A percentile compares a stretch with the other conserved stretches of the same genome.
These are phyloP conservation scores for Fusarium transvaalense DNA, from an alignment of 2,329 filamentous ascomycete species.

Conservation along the genomic window DNA sequence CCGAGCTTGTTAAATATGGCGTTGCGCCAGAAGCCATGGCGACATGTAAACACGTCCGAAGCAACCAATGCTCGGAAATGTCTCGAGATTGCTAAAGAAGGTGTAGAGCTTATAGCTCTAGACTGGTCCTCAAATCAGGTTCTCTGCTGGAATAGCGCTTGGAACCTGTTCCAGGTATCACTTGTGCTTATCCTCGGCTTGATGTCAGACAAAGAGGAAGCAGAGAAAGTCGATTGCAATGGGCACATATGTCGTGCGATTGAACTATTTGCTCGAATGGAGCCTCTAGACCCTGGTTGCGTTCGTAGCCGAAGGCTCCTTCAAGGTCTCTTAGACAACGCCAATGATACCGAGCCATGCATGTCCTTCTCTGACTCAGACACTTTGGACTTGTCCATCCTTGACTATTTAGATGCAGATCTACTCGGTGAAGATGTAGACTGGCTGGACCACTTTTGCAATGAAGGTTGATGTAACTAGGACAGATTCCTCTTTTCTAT, in stretches of 20 bases:
- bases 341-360: neutral
- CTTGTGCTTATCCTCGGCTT: constrained; percentile 2
- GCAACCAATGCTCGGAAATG: neutral
- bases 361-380: neutral
- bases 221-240: neutral
- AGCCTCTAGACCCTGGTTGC: neutral
- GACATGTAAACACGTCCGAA: rapidly evolving
- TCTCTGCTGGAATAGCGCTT: constrained; percentile 15
- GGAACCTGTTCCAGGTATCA: constrained; percentile 12
- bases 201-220: neutral
- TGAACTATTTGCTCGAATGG: neutral
- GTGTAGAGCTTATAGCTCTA: neutral
- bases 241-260: neutral
- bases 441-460: neutral
- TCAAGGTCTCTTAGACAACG: neutral
- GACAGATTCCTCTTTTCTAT: no score
- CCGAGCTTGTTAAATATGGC: constrained; percentile 2
- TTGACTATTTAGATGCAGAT: constrained; percentile 13
- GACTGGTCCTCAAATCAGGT: constrained; percentile 13
- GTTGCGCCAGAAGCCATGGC: neutral
- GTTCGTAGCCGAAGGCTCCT: constrained; percentile 12
- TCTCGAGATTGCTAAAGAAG: constrained; percentile 7
- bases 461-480: neutral
- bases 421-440: constrained; percentile 5
- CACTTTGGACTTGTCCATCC: neutral